Percentiles rank a stretch among this genome's conserved stretches.
These are phyloP conservation scores for Primulina huaijiensis DNA, from an alignment of 257 asterid genomes.

Conservation along the genomic window DNA sequence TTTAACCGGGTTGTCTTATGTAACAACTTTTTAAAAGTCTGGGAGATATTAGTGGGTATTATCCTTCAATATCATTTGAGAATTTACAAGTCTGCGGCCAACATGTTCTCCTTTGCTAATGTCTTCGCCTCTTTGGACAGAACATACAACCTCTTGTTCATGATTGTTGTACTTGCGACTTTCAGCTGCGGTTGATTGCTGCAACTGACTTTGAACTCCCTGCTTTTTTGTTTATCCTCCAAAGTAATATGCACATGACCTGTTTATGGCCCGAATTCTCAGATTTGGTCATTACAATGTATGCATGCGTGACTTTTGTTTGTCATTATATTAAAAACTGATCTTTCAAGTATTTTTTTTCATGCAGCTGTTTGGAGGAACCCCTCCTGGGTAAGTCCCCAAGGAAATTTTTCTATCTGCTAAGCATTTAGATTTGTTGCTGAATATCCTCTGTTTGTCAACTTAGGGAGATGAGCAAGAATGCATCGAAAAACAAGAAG, in stretches of 20 bases:
- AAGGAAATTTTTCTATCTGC: not conserved
- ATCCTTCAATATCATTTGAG: not conserved
- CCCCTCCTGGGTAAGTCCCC: slow-evolving; percentile 64
- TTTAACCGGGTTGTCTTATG: not conserved
- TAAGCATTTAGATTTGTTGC: slow-evolving; percentile 14
- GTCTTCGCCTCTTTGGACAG: not conserved
- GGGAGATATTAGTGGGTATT: not conserved
- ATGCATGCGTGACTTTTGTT: slow-evolving; percentile 4
- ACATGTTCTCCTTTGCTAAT: not conserved
- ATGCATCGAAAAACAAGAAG: slow-evolving; percentile 79
- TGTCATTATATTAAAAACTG: slow-evolving; percentile 16
- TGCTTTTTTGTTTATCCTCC: too few species aligned
- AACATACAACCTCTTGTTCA: not conserved
- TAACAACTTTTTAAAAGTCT: not conserved
- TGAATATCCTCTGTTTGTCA: slow-evolving; percentile 12
- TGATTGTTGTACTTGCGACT: not conserved
- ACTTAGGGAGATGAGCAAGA: slow-evolving; percentile 79
- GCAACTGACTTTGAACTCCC: too few species aligned
- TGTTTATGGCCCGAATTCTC: not conserved
- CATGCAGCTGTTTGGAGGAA: slow-evolving; percentile 71
- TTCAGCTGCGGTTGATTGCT: too few species aligned
- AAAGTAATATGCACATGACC: not conserved
- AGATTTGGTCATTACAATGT: not conserved
- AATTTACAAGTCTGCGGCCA: not conserved
- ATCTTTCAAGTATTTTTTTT: slow-evolving; percentile 21